phyloP scores from a whole-genome alignment of 2,329 filamentous ascomycete species.

The Samsoniella hepiali region DNA sequence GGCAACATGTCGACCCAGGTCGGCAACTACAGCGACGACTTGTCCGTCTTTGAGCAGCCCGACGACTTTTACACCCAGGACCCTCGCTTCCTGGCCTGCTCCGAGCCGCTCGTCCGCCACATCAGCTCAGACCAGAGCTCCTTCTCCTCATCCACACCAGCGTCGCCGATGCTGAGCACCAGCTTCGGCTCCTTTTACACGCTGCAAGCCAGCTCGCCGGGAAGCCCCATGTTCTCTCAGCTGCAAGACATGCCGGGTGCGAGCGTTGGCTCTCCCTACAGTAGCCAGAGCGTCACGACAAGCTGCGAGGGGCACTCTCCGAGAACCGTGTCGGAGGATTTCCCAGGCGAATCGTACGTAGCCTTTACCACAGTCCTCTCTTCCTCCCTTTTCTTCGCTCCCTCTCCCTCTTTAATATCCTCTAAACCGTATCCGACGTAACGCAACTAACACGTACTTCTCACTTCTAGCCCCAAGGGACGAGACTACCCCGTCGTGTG shows the following conservation, averaged over 20 bases:
- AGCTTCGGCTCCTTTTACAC: slow-evolving; percentile 20
- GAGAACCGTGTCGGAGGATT: slow-evolving; percentile 18
- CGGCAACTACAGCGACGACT: not conserved
- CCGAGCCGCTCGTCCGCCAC: slow-evolving; percentile 27
- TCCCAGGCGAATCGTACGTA: slow-evolving; percentile 18
- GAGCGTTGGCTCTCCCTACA: slow-evolving; percentile 17
- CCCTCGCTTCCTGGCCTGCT: slow-evolving; percentile 10
- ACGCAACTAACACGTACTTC: slow-evolving; percentile 17
- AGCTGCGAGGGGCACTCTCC: slow-evolving; percentile 22
- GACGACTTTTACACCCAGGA: slow-evolving; percentile 9
- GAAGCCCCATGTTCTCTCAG: slow-evolving; percentile 18
- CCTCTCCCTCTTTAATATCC: not conserved
- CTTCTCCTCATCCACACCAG: slow-evolving; percentile 26
- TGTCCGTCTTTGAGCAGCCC: not conserved
- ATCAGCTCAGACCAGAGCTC: slow-evolving; percentile 32
- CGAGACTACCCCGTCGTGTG: slow-evolving; percentile 39
- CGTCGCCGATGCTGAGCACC: slow-evolving; percentile 26
- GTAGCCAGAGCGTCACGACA: slow-evolving; percentile 22
- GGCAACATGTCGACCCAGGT: slow-evolving; percentile 9
- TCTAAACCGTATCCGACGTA: slow-evolving; percentile 2
- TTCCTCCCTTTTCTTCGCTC: not conserved
- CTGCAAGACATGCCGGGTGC: slow-evolving; percentile 17
- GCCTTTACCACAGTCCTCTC: not conserved
- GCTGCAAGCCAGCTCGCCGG: slow-evolving; percentile 19
- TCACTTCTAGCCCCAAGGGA: slow-evolving; percentile 19